Conservation (phyloP, 208 protist genomes). For the Sergeia podlipaevii region DNA sequence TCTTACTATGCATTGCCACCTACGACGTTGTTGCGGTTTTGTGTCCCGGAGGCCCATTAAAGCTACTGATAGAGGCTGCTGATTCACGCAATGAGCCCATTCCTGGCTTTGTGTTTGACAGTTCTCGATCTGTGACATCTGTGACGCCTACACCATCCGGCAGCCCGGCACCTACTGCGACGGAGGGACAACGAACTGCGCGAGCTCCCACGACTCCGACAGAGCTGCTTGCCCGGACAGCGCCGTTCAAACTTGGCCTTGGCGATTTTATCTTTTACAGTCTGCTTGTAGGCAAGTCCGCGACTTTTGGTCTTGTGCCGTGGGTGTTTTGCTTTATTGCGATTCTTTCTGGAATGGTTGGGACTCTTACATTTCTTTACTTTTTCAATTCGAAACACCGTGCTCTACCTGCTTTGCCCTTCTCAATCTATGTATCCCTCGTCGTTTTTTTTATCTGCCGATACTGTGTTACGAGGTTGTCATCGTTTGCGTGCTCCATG, state of each 20-base stretch:
- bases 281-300: slow-evolving; percentile 62
- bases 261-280: slow-evolving; percentile 91
- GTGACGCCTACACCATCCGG: neutral
- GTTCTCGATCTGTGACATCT: slow-evolving; percentile 9
- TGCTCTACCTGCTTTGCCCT: slow-evolving; percentile 78
- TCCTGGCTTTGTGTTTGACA: slow-evolving; percentile 84
- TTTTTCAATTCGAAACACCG: slow-evolving; percentile 28
- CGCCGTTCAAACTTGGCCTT: slow-evolving; percentile 74
- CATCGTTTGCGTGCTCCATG: too few species aligned
- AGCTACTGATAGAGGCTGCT: slow-evolving; percentile 57
- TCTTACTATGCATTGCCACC: slow-evolving; percentile 67
- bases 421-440: slow-evolving; percentile 65
- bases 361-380: slow-evolving; percentile 55
- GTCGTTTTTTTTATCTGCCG: slow-evolving; percentile 50
- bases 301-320: slow-evolving; percentile 36
- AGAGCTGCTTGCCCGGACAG: slow-evolving; percentile 1
- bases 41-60: slow-evolving; percentile 67
- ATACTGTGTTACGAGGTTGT: too few species aligned
- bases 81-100: slow-evolving; percentile 63
- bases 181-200: slow-evolving; percentile 2
- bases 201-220: neutral
- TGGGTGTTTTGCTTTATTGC: slow-evolving; percentile 55
- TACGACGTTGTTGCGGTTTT: slow-evolving; percentile 89
- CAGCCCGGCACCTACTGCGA: neutral
- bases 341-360: slow-evolving; percentile 59